Conservation (phyloP, 805 yeast genomes). For the Schizosaccharomyces japonicus region DNA sequence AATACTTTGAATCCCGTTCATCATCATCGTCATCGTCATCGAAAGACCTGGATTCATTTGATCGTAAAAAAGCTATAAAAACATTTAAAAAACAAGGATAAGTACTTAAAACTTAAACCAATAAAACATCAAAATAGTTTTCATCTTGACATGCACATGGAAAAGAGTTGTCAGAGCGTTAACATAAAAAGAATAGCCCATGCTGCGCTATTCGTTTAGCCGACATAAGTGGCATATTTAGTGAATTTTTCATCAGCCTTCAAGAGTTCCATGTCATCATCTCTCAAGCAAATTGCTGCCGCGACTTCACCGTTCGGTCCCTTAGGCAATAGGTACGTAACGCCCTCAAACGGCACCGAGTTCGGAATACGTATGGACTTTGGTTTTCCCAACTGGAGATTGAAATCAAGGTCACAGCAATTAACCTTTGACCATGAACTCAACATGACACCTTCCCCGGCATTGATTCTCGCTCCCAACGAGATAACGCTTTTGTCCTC, state of each 20-base stretch:
- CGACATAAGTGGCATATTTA: slow-evolving; percentile 7
- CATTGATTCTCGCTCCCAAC: not conserved
- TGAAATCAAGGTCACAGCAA: slow-evolving; percentile 8
- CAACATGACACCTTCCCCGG: not conserved
- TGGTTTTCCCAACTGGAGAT: slow-evolving; percentile 9
- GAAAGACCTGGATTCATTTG: too few relatives aligned
- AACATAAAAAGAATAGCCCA: too few relatives aligned
- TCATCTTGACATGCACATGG: too few relatives aligned
- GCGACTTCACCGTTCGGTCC: slow-evolving; percentile 7
- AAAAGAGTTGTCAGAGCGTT: too few relatives aligned
- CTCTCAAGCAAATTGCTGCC: slow-evolving; percentile 6
- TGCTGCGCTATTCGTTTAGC: too few relatives aligned
- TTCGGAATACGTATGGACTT: slow-evolving; percentile 7
- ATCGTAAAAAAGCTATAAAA: too few relatives aligned
- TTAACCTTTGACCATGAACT: slow-evolving; percentile 9
- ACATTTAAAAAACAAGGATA: too few relatives aligned
- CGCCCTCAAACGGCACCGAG: slow-evolving; percentile 8
- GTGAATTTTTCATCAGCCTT: slow-evolving; percentile 4
- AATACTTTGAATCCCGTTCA: too few relatives aligned
- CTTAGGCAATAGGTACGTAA: slow-evolving; percentile 9
- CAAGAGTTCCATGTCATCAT: slow-evolving; percentile 6
- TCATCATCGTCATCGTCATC: too few relatives aligned
- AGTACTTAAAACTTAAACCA: too few relatives aligned
- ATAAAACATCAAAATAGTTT: too few relatives aligned
- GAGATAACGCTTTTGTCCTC: not conserved